These are phyloP conservation scores for Aspergillus sp. DNA, from an alignment of 2,329 filamentous ascomycete genomes.

Conservation along the genomic window DNA sequence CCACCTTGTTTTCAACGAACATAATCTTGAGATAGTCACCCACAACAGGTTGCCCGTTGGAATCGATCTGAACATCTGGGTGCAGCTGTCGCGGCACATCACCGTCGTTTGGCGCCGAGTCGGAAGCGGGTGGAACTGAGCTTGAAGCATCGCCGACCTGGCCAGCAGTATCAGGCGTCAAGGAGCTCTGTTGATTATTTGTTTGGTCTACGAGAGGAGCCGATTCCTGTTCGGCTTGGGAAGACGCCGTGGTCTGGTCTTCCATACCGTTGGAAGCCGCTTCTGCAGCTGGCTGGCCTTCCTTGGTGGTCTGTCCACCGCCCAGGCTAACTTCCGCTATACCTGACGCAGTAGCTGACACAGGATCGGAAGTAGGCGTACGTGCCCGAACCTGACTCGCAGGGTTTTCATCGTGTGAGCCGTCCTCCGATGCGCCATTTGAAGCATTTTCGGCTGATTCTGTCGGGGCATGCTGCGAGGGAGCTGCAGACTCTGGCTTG, in stretches of 20 bases:
- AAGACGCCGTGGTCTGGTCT: conserved; percentile 40
- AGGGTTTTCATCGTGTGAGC: neutral
- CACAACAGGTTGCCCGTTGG: conserved; percentile 74
- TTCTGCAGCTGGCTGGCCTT: conserved; percentile 20
- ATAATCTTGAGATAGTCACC: conserved; percentile 94
- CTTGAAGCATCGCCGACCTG: conserved; percentile 20
- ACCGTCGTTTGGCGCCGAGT: conserved; percentile 23
- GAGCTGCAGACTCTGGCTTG: conserved; percentile 24
- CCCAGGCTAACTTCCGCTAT: conserved; percentile 62
- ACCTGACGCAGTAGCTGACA: conserved; percentile 55
- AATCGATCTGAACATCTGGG: conserved; percentile 57
- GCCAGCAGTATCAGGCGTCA: conserved; percentile 21
- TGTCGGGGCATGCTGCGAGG: conserved; percentile 15
- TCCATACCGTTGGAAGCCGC: conserved; percentile 4
- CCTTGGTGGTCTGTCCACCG: conserved; percentile 56
- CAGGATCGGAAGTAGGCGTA: conserved; percentile 35
- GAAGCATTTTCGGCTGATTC: neutral
- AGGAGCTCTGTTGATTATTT: conserved; percentile 25
- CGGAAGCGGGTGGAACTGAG: conserved; percentile 16
- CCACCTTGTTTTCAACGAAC: conserved; percentile 91
- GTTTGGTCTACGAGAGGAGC: conserved; percentile 59
- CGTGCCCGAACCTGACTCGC: conserved; percentile 21
- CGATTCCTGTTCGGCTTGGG: conserved; percentile 68
- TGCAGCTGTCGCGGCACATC: conserved; percentile 29
- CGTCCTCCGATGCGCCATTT: neutral